Conservation (phyloP, 768 basidiomycete genomes). For the Phaeolepiota aurea region DNA sequence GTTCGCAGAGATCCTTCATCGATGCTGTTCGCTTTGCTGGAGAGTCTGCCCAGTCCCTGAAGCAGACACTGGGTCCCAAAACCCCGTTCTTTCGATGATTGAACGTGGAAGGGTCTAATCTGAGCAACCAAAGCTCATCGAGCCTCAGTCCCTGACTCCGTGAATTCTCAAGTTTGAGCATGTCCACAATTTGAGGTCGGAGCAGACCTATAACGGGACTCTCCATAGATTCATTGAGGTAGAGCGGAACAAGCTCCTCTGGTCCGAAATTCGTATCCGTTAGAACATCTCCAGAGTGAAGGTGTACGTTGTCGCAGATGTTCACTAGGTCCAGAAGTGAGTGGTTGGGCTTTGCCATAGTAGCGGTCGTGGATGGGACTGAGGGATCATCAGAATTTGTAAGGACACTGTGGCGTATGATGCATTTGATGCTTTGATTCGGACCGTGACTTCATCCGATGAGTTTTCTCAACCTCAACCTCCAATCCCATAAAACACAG, state of each 20-base stretch:
- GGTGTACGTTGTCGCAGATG: constrained; percentile 62
- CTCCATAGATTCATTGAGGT: constrained; percentile 37
- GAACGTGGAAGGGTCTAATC: constrained; percentile 17
- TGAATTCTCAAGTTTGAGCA: constrained; percentile 44
- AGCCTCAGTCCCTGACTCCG: constrained; percentile 15
- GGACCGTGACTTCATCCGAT: no score
- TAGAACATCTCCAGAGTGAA: constrained; percentile 20
- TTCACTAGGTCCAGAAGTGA: constrained; percentile 47
- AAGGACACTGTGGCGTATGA: no score
- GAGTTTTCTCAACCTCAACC: constrained; percentile 22
- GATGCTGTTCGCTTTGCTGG: constrained; percentile 50
- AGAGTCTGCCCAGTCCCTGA: constrained; percentile 42
- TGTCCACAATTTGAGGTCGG: constrained; percentile 45
- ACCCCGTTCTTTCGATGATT: constrained; percentile 15
- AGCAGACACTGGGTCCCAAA: constrained; percentile 34
- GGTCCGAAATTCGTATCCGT: constrained; percentile 20
- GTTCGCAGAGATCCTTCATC: constrained; percentile 61
- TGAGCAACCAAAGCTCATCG: constrained; percentile 33
- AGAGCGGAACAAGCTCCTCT: constrained; percentile 47
- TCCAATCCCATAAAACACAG: constrained; percentile 53
- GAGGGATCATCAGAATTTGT: no score
- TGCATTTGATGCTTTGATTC: no score
- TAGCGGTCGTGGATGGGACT: no score
- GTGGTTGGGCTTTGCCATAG: no score
- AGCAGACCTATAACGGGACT: constrained; percentile 58